Base-by-base conservation (phyloP, 768 basidiomycete species). In the Albatrellus ellisii region DNA sequence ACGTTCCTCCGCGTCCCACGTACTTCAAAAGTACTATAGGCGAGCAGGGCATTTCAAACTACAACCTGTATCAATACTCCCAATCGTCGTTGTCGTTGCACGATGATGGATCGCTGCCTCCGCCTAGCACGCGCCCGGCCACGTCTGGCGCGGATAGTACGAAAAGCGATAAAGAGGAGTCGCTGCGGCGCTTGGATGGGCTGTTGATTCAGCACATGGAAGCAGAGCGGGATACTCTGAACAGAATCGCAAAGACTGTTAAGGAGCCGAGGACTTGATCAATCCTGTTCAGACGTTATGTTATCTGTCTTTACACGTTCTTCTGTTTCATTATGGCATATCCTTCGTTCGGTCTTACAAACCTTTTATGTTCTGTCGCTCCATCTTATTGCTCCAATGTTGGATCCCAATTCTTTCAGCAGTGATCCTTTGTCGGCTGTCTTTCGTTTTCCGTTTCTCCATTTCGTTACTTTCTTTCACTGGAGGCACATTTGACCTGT, bases 171-270 rank as follows among this genome's bases (percentile, higher is more conserved):
- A 69, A 67, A 46, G 64, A 74, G 49, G 77, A 81, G 58, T 75
- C 76, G 22, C 56, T 79, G 46, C 67, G 62, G 60, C 73, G 68
- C 59, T 61, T 89, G 49, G 84, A 89, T 56, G 86, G 84, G 47
- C 71, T 90, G 75, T 62, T 90, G 40, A 62, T 77, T 41, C 77
- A 80, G 57, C 87, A 90, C 56, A 81, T 89, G 65, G 81, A 83
- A 61, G 70, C 77, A 40, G 87, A 90, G 62, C 77, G 76, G 62
- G 80, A 86, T 54, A 77, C 74, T 26, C 68, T 90, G 52, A 80
- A 73, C 63, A 68, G 75, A 61, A 87, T 90, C 56, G 78, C 87
- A 40, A 60, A 56, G 51, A 68, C 53, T 36, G 52, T 44, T 26
- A 49, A 48, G 43, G 46, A 47, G n/a, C 27, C 48, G 24, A 36